phyloP scores from a whole-genome alignment of 306 rosid genomes.

The Senna tora region DNA sequence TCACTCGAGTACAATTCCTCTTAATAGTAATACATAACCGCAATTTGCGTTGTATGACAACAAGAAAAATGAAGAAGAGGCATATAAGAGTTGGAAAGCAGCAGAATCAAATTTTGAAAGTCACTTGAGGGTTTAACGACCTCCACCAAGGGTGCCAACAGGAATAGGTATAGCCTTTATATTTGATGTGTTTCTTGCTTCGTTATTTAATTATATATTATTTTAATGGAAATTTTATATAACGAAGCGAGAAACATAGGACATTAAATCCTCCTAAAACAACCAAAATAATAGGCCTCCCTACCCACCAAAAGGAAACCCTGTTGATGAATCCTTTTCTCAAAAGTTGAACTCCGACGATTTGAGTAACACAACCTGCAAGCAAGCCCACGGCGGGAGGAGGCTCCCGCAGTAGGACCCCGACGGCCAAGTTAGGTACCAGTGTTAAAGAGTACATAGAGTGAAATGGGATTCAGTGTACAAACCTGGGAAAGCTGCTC shows the following conservation, averaged over 20 bases:
- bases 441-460: too few relatives aligned
- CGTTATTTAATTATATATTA: not conserved
- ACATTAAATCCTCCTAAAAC: not conserved
- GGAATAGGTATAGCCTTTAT: conserved; percentile 56
- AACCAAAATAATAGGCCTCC: not conserved
- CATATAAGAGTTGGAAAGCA: conserved; percentile 42
- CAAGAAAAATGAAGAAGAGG: conserved; percentile 45
- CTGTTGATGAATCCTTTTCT: too few relatives aligned
- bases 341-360: too few relatives aligned
- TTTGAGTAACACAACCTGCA: too few relatives aligned
- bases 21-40: too few relatives aligned
- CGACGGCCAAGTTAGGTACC: too few relatives aligned
- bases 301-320: too few relatives aligned
- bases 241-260: not conserved
- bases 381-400: too few relatives aligned
- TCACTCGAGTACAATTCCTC: conserved; percentile 62
- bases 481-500: too few relatives aligned
- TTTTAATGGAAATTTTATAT: too few relatives aligned
- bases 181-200: conserved; percentile 8
- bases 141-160: conserved; percentile 80
- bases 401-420: too few relatives aligned
- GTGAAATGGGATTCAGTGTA: too few relatives aligned
- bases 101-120: conserved; percentile 50
- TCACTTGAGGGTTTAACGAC: conserved; percentile 61
- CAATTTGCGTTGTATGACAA: conserved; percentile 46